These are phyloP conservation scores for Rosa hybrid DNA, from an alignment of 331 rosid genomes.

Conservation along the genomic window DNA sequence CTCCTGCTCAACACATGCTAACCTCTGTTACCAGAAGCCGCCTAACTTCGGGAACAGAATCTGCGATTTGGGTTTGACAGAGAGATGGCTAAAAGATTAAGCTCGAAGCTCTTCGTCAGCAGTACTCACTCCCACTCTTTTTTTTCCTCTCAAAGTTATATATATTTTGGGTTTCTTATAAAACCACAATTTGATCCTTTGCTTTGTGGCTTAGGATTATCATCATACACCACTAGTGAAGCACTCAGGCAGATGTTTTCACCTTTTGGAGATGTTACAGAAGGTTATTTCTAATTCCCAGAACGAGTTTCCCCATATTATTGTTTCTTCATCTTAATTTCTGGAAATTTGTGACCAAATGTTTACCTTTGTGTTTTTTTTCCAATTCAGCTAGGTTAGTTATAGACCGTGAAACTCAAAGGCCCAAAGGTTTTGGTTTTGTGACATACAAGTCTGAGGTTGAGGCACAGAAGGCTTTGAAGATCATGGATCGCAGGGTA, in stretches of 20 bases:
- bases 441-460: slow-evolving; percentile 54
- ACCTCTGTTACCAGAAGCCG: not conserved
- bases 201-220: slow-evolving; percentile 49
- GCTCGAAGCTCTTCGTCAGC: slow-evolving; percentile 53
- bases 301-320: not conserved
- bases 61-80: not conserved
- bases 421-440: slow-evolving; percentile 89
- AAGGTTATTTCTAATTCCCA: slow-evolving; percentile 37
- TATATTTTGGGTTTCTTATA: not conserved
- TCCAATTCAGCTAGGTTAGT: slow-evolving; percentile 48
- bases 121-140: slow-evolving; percentile 36
- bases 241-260: slow-evolving; percentile 53
- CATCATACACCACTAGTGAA: slow-evolving; percentile 52
- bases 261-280: slow-evolving; percentile 54
- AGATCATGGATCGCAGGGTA: slow-evolving; percentile 84
- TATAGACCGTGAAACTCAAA: slow-evolving; percentile 44
- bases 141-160: not conserved
- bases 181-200: not conserved
- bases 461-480: slow-evolving; percentile 69
- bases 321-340: not conserved
- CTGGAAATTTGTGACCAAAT: not conserved
- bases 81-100: slow-evolving; percentile 50
- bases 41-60: not conserved
- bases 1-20: not conserved
- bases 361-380: not conserved